Evolutionary conservation across 768 basidiomycete species (phyloP).

Genomic region (Cystofilobasidium ferigula): DNA sequence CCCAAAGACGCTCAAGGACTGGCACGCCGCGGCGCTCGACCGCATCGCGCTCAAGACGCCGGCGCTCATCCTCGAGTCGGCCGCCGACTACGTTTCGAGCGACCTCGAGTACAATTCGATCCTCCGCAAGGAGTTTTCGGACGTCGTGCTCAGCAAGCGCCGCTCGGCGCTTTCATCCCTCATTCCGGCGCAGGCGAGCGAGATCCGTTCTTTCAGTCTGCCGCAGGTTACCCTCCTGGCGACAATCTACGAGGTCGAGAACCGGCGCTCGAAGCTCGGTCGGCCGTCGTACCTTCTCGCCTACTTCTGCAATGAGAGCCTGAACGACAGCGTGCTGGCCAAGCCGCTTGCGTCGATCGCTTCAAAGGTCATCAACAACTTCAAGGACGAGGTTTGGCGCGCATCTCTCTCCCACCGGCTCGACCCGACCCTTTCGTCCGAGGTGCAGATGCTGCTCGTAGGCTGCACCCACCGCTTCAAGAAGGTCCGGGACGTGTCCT

Average conservation of each 20-base stretch:
- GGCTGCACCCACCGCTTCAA: constrained; percentile 69
- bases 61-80: constrained; percentile 65
- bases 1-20: constrained; percentile 50
- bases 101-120: constrained; percentile 89
- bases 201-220: constrained; percentile 62
- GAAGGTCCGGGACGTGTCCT: constrained; percentile 69
- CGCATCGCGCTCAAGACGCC: constrained; percentile 82
- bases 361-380: constrained; percentile 74
- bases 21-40: constrained; percentile 63
- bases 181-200: constrained; percentile 54
- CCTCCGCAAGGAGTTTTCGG: constrained; percentile 60
- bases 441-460: constrained; percentile 65
- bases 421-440: constrained; percentile 54
- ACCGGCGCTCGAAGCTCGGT: constrained; percentile 68
- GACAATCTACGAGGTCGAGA: constrained; percentile 77
- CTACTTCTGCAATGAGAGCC: constrained; percentile 76
- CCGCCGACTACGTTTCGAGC: constrained; percentile 69
- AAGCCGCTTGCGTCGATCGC: constrained; percentile 76
- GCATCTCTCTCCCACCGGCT: constrained; percentile 72
- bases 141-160: constrained; percentile 49
- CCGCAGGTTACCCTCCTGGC: constrained; percentile 78
- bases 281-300: constrained; percentile 67
- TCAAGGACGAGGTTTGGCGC: constrained; percentile 56
- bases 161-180: constrained; percentile 53
- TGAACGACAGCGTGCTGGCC: constrained; percentile 63